These are phyloP conservation scores for Candida oleophila DNA, from an alignment of 805 yeast genomes.

Conservation along the genomic window DNA sequence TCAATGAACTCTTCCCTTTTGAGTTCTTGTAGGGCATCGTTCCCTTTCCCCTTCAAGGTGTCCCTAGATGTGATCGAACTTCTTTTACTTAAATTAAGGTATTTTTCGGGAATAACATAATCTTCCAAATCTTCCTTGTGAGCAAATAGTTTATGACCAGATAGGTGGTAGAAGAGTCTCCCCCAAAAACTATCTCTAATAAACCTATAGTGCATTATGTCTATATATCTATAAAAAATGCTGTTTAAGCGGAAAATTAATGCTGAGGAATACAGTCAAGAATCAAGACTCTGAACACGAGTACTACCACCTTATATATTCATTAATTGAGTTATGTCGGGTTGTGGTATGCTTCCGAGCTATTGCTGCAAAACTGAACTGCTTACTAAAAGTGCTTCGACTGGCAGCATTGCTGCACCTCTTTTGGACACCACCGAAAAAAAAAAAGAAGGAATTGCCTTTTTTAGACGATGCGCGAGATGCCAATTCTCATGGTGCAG, in stretches of 20 bases:
- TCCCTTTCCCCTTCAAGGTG: background rate
- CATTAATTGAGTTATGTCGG: background rate
- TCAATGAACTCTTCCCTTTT: background rate
- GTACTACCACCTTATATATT: too few relatives aligned
- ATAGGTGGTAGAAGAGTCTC: slow-evolving; percentile 16
- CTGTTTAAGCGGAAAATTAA: too few relatives aligned
- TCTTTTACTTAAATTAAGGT: slow-evolving; percentile 4
- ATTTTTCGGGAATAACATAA: slow-evolving; percentile 20
- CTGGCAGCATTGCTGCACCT: background rate
- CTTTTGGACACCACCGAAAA: background rate
- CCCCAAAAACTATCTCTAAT: slow-evolving; percentile 25
- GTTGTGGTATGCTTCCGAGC: too few relatives aligned
- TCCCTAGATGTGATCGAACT: background rate
- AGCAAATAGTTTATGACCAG: slow-evolving; percentile 14
- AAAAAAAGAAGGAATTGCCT: background rate
- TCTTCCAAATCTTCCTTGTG: slow-evolving; percentile 19
- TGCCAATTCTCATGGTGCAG: too few relatives aligned
- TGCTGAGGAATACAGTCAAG: too few relatives aligned
- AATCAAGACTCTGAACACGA: background rate
- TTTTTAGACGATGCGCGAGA: background rate
- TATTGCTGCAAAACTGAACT: background rate
- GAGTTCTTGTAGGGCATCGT: background rate
- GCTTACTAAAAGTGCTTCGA: background rate
- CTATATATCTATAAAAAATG: too few relatives aligned
- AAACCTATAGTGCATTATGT: slow-evolving; percentile 11